These are phyloP conservation scores for Metarhizium robertsii DNA, from an alignment of 2,329 filamentous ascomycete genomes.

Conservation along the genomic window DNA sequence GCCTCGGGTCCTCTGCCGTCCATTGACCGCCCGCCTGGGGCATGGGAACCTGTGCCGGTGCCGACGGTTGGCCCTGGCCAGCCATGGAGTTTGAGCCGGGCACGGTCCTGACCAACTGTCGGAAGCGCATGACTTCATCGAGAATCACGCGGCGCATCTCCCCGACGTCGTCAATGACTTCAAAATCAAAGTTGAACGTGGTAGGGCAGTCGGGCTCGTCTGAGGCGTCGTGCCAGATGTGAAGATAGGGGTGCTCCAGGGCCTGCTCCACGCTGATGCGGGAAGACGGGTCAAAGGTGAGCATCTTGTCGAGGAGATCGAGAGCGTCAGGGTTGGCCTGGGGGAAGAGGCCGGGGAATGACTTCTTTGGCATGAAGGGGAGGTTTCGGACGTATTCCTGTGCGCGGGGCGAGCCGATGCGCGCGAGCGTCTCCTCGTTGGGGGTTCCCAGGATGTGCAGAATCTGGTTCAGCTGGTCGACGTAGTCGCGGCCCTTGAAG, in stretches of 20 bases:
- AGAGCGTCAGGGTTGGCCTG: conserved; percentile 93
- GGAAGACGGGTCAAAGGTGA: conserved; percentile 89
- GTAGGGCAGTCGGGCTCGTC: conserved; percentile 92
- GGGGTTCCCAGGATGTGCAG: conserved; percentile 95
- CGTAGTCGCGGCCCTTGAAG: conserved; percentile 98
- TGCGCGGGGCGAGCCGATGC: conserved; percentile 89
- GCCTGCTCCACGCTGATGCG: conserved; percentile 93
- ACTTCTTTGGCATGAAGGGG: conserved; percentile 87
- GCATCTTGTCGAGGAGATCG: conserved; percentile 92
- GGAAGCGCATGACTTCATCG: conserved; percentile 86
- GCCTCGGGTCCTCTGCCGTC: conserved; percentile 50
- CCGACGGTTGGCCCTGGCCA: conserved; percentile 26
- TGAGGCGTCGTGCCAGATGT: conserved; percentile 96
- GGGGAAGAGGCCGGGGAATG: conserved; percentile 81
- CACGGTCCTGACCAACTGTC: conserved; percentile 48
- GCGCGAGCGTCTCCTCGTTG: conserved; percentile 84
- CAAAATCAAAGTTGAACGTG: conserved; percentile 97
- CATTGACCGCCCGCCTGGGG: conserved; percentile 42
- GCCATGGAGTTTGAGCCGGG: conserved; percentile 27
- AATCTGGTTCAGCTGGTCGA: conserved; percentile 99
- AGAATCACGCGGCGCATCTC: conserved; percentile 98
- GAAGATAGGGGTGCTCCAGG: conserved; percentile 89
- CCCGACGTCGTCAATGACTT: conserved; percentile 87
- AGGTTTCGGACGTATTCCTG: conserved; percentile 98
- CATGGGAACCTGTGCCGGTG: conserved; percentile 40